Evolutionary conservation across 179 eudicot species (phyloP), one percentile per base, ranked within the genome.

Genomic region (Spergularia azorica): DNA sequence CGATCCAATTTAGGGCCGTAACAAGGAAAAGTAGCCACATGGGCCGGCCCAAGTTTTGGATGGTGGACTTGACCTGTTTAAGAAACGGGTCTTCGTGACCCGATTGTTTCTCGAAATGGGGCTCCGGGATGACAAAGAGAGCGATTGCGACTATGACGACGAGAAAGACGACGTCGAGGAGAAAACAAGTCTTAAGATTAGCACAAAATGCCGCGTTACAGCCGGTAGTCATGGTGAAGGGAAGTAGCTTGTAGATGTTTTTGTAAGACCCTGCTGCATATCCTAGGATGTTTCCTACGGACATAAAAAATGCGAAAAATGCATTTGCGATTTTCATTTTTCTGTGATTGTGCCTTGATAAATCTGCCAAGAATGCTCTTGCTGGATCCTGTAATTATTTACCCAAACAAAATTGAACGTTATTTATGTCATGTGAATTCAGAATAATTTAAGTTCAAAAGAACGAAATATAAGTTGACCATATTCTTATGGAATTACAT

Each of bases 1-100:
- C 93, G 11, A 85, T 67, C 93, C 91, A 89, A 11, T 89, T 89
- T 0, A 86, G 67, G 14, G 84, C 81, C 0, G 91, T 86, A 9
- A 89, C 89, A 9, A 85, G 32, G 55, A 88, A 73, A 3, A 89
- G 77, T 9, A 79, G 63, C 88, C 88, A 79, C 91, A 89, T 89
- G 0, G 93, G 86, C 68, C 67, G 79, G 2, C 86, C 79, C 18
- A 89, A 75, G 60, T 71, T 80, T 39, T 67, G 67, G 59, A 89
- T 70, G 0, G 86, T 78, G 12, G 71, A 65, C 71, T 74, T 81
- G 9, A 84, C 74, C 76, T 84, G 85, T 0, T 7, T 38, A 1
- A 76, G n/a, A 59, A 83, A 79, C 18, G 85, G 80, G 38, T 43
- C 81, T 0, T 50, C 43, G 15, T 79, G 74, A 26, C 67, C 78